Evolutionary conservation across 768 basidiomycete genomes (phyloP).

Genomic region (Podaxis sp.): DNA sequence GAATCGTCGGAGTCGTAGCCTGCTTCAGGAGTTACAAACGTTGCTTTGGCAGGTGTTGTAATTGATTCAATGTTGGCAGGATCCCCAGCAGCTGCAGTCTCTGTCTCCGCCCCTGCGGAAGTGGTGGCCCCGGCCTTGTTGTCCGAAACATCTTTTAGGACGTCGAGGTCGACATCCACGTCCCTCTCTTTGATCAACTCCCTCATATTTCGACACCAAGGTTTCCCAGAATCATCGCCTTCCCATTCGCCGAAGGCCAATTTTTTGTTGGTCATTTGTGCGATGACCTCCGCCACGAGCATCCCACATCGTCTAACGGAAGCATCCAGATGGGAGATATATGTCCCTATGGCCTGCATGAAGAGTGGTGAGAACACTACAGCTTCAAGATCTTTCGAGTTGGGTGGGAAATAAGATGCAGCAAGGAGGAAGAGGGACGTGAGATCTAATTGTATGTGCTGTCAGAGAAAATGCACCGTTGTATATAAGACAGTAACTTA

Average conservation of each 20-base stretch:
- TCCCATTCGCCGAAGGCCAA: slow-evolving; percentile 87
- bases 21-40: slow-evolving; percentile 21
- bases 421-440: slow-evolving; percentile 70
- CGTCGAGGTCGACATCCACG: slow-evolving; percentile 40
- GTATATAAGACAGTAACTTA: slow-evolving; percentile 38
- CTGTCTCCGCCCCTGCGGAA: neutral
- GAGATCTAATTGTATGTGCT: slow-evolving; percentile 48
- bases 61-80: slow-evolving; percentile 8
- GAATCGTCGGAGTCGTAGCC: slow-evolving; percentile 83
- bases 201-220: slow-evolving; percentile 66
- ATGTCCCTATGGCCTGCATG: slow-evolving; percentile 66
- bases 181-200: slow-evolving; percentile 50
- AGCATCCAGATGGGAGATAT: slow-evolving; percentile 76
- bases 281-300: slow-evolving; percentile 84
- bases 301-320: slow-evolving; percentile 87
- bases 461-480: neutral
- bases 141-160: slow-evolving; percentile 3
- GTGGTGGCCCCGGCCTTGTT: neutral
- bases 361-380: slow-evolving; percentile 60
- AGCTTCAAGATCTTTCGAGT: slow-evolving; percentile 43
- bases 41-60: slow-evolving; percentile 18
- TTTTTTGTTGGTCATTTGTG: slow-evolving; percentile 57
- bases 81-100: slow-evolving; percentile 14
- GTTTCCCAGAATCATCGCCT: slow-evolving; percentile 62
- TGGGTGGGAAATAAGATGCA: slow-evolving; percentile 57